Percentiles rank a stretch among this genome's conserved stretches.
phyloP scores from a whole-genome alignment of 2,329 filamentous ascomycete species.

The Hansfordia pulvinata region DNA sequence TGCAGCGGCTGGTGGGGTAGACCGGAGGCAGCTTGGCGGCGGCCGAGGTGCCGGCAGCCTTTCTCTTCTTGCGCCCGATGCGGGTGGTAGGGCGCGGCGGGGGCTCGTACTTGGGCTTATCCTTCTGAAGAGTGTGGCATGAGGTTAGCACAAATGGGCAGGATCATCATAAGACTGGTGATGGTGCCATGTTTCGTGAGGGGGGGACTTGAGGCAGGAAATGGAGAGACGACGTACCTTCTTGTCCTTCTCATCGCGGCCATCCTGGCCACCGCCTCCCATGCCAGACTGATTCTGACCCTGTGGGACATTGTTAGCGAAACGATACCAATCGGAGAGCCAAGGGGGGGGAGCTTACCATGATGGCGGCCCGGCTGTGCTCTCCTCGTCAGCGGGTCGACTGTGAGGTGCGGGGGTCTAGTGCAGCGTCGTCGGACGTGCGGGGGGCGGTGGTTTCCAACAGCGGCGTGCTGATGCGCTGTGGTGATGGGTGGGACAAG shows the following conservation, averaged over 20 bases:
- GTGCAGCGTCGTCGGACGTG: too few species aligned
- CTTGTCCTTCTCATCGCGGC: constrained; percentile 81
- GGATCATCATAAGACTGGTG: constrained; percentile 1
- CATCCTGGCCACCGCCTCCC: constrained; percentile 61
- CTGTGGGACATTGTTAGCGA: constrained; percentile 29
- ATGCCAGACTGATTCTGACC: constrained; percentile 82
- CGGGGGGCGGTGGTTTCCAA: too few species aligned
- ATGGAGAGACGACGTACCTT: constrained; percentile 62
- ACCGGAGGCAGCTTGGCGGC: constrained; percentile 90
- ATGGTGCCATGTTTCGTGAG: constrained; percentile 1
- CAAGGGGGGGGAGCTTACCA: too few species aligned
- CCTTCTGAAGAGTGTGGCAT: constrained; percentile 52
- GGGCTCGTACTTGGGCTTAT: constrained; percentile 99
- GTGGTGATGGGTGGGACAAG: too few species aligned
- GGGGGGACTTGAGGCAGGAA: too few species aligned
- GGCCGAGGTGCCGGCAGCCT: constrained; percentile 81
- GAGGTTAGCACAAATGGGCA: neutral
- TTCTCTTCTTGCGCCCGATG: constrained; percentile 97
- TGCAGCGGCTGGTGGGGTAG: constrained; percentile 93
- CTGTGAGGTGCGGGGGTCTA: too few species aligned
- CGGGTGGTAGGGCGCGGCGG: constrained; percentile 93
- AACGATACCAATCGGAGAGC: too few species aligned
- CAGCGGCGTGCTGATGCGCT: too few species aligned
- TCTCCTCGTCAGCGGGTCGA: too few species aligned
- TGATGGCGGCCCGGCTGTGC: too few species aligned